Evolutionary conservation across 805 yeast species (phyloP).

Genomic region (Blastobotrys chiropterorum): DNA sequence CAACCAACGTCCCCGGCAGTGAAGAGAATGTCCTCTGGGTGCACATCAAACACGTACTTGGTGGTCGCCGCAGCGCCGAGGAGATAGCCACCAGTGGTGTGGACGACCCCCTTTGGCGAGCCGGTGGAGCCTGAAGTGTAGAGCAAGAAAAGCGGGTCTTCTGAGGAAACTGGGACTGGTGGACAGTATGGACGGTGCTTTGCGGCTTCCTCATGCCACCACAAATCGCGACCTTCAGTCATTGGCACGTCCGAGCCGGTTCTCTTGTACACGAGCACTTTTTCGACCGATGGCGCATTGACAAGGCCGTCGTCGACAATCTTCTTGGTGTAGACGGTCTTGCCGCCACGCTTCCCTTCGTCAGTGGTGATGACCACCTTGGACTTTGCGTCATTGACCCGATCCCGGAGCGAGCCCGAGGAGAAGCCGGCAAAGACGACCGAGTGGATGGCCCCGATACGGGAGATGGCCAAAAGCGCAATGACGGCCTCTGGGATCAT

Average conservation of each 20-base stretch:
- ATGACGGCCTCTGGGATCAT: conserved; percentile 96
- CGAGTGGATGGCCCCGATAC: conserved; percentile 94
- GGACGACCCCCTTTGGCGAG: conserved; percentile 96
- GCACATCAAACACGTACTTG: conserved; percentile 89
- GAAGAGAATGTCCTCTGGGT: conserved; percentile 78
- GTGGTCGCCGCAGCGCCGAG: conserved; percentile 90
- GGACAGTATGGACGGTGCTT: conserved; percentile 82
- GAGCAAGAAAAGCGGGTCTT: conserved; percentile 91
- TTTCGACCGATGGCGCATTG: conserved; percentile 61
- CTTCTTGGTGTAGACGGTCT: conserved; percentile 83
- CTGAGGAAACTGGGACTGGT: conserved; percentile 80
- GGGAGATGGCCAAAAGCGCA: conserved; percentile 86
- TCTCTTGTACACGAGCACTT: conserved; percentile 83
- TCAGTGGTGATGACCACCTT: conserved; percentile 88
- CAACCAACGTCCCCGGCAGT: conserved; percentile 99
- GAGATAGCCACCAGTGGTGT: conserved; percentile 89
- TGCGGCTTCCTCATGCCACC: conserved; percentile 90
- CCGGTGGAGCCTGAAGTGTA: conserved; percentile 99
- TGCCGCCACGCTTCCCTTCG: conserved; percentile 94
- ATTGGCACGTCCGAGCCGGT: conserved; percentile 74
- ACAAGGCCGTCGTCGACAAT: conserved; percentile 92
- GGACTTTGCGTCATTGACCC: conserved; percentile 82
- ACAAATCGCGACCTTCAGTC: conserved; percentile 75
- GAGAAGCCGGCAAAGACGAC: conserved; percentile 97
- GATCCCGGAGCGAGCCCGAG: conserved; percentile 84